These are phyloP conservation scores for Paspalum notatum DNA, from an alignment of 176 grass and related monocot species.

Conservation along the genomic window DNA sequence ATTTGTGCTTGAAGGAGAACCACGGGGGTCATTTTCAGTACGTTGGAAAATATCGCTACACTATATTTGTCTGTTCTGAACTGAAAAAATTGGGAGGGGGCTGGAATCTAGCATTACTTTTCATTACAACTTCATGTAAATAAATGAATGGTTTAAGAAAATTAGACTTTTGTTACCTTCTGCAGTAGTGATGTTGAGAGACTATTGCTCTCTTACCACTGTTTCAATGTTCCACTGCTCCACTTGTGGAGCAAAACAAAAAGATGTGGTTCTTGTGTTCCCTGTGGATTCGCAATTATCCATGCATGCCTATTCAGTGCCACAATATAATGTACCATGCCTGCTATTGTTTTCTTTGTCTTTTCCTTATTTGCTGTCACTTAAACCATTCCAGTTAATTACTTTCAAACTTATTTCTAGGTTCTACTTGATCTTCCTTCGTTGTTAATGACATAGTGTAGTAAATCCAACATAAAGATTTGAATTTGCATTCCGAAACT, in stretches of 20 bases:
- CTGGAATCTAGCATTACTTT: background rate
- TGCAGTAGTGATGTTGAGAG: background rate
- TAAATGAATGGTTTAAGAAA: background rate
- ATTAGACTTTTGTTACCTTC: background rate
- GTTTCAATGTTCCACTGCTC: background rate
- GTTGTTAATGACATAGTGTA: background rate
- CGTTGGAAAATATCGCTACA: background rate
- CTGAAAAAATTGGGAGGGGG: background rate
- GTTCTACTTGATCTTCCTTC: background rate
- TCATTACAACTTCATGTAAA: background rate
- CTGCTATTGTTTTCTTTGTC: background rate
- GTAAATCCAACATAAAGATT: background rate
- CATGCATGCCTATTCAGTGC: background rate
- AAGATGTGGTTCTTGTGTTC: background rate
- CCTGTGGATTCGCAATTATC: background rate
- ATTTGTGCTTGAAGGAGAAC: background rate
- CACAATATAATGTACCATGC: background rate
- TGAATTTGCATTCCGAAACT: background rate
- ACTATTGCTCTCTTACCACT: background rate
- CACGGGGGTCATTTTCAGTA: constrained; percentile 20
- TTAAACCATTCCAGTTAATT: constrained; percentile 1
- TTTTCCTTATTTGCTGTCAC: background rate
- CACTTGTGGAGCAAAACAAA: background rate
- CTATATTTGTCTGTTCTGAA: background rate
- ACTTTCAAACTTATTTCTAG: constrained; percentile 17